phyloP scores from a whole-genome alignment of 176 grass and related monocot species.

The Bromus sterilis region DNA sequence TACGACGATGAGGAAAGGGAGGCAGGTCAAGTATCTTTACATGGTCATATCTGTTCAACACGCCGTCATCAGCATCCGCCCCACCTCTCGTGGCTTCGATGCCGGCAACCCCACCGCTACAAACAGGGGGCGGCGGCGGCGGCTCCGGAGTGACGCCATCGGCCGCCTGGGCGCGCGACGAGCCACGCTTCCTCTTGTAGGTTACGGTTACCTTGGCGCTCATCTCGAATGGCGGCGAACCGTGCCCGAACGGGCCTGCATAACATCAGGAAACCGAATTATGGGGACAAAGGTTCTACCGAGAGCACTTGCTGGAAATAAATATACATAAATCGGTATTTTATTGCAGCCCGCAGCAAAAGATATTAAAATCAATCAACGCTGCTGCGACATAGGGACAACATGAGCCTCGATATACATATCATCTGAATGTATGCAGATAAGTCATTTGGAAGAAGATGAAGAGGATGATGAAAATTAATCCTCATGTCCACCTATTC shows the following conservation, averaged over 20 bases:
- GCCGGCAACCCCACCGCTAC: neutral
- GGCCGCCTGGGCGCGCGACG: neutral
- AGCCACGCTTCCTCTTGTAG: slow-evolving; percentile 54
- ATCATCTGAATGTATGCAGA: neutral
- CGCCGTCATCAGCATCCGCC: neutral
- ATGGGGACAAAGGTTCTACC: too few species aligned
- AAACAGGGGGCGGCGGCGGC: slow-evolving; percentile 11
- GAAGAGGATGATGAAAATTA: neutral
- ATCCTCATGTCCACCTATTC: neutral
- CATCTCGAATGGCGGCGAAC: neutral
- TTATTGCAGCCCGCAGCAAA: neutral
- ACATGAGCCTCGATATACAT: too few species aligned
- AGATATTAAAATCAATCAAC: neutral
- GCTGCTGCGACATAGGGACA: neutral
- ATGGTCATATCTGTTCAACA: slow-evolving; percentile 17
- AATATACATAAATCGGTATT: neutral
- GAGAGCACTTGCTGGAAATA: neutral
- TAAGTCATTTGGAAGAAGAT: neutral
- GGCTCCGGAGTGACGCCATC: neutral
- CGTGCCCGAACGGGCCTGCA: neutral
- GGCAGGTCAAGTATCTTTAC: slow-evolving; percentile 27
- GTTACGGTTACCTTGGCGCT: slow-evolving; percentile 39
- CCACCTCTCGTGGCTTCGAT: neutral
- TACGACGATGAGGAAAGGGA: neutral
- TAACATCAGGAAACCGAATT: too few species aligned